phyloP scores from a whole-genome alignment of 495 filamentous ascomycete species.

The Penicillium simplicissimum region DNA sequence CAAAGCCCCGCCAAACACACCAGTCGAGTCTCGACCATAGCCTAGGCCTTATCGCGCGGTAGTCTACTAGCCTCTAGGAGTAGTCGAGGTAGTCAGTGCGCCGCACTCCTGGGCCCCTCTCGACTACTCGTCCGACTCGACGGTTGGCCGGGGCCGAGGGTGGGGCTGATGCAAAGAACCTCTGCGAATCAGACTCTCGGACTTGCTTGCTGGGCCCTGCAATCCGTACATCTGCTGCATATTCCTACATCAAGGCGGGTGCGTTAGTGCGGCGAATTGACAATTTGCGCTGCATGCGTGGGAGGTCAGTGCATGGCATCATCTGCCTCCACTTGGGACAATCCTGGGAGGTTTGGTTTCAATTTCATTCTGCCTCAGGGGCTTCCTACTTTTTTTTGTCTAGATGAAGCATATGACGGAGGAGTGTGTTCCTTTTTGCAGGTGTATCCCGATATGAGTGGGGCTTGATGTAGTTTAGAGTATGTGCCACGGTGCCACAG shows the following conservation, averaged over 20 bases:
- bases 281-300: slow-evolving; percentile 21
- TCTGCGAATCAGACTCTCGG: neutral
- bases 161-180: slow-evolving; percentile 10
- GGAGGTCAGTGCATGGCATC: slow-evolving; percentile 28
- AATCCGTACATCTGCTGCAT: slow-evolving; percentile 11
- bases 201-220: slow-evolving; percentile 18
- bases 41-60: slow-evolving; percentile 27
- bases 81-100: slow-evolving; percentile 19
- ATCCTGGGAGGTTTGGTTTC: neutral
- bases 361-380: neutral
- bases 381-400: neutral
- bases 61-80: neutral
- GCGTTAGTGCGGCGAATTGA: slow-evolving; percentile 36
- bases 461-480: neutral
- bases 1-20: slow-evolving; percentile 5
- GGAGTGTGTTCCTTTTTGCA: slow-evolving; percentile 16
- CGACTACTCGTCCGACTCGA: slow-evolving; percentile 27
- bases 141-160: slow-evolving; percentile 11
- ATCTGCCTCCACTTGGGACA: slow-evolving; percentile 12
- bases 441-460: slow-evolving; percentile 12
- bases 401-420: neutral
- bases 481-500: neutral
- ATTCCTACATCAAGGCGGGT: slow-evolving; percentile 23
- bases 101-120: slow-evolving; percentile 15
- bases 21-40: slow-evolving; percentile 13